A percentile compares a stretch with the other conserved stretches of the same genome.
Evolutionary conservation across 2,329 filamentous ascomycete genomes (phyloP).

Genomic region (Scedosporium aurantiacum): DNA sequence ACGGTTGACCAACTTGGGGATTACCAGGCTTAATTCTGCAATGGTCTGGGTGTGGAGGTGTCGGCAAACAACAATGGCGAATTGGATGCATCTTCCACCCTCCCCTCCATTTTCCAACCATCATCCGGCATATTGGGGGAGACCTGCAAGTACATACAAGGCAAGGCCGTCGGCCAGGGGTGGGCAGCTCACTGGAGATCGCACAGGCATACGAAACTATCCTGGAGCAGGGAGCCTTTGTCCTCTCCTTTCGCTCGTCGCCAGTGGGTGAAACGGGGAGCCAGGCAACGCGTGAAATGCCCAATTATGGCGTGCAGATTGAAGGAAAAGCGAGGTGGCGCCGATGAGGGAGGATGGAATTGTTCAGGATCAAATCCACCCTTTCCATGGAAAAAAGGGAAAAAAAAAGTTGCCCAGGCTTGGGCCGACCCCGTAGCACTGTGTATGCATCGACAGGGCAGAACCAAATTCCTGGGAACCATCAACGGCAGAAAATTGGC

Average conservation of each 20-base stretch:
- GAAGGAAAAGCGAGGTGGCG: background rate
- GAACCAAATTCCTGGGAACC: background rate
- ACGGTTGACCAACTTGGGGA: background rate
- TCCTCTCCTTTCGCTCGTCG: background rate
- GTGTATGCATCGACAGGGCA: background rate
- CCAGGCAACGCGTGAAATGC: background rate
- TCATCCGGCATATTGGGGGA: background rate
- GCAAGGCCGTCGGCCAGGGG: background rate
- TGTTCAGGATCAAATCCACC: background rate
- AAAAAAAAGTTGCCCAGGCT: background rate
- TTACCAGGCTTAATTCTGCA: background rate
- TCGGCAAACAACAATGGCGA: background rate
- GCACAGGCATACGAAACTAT: constrained; percentile 3
- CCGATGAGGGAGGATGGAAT: background rate
- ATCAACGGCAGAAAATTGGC: background rate
- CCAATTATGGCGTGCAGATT: background rate
- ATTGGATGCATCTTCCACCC: background rate
- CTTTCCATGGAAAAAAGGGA: no score
- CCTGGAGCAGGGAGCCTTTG: background rate
- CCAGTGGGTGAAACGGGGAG: background rate
- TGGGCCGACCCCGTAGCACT: background rate
- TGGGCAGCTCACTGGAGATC: background rate
- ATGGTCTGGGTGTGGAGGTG: background rate
- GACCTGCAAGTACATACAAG: background rate
- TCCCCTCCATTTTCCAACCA: background rate